Evolutionary conservation across 345 rosid genomes (phyloP), one percentile per base, ranked within the genome.

Genomic region (Eucalyptus grandis): DNA sequence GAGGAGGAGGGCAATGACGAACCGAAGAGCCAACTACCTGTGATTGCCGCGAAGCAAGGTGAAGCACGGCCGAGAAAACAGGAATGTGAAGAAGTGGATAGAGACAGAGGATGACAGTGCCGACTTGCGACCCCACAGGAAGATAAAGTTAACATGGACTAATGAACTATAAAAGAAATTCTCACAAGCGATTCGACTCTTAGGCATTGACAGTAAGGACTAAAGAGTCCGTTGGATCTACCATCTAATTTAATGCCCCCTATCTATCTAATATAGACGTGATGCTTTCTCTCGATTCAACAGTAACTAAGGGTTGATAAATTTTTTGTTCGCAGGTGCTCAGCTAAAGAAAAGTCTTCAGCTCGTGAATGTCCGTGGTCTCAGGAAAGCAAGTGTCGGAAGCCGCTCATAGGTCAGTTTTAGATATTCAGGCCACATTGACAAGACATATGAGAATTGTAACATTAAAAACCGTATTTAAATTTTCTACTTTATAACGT

Each of bases 391-490:
- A 88, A 87, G 91, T 31, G 86, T 95, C 89, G 92, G 92, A 34
- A 93, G 95, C 90, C 95, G 93, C 90, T 88, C 93, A 86, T 94
- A 94, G 94, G 94, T 95, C 62, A 90, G 89, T 80, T 47, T 86
- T 43, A 56, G 54, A 34, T 17, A 30, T 62, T 77, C 30, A 43
- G 14, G 27, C 12, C 40, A 40, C 47, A 19, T 22, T 4, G 47
- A 77, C 46, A 26, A 8, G 47, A 37, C 46, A 11, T 11, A 77
- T 37, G 83, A 37, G 26, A 44, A 77, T 77, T 7, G 27, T 19
- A 37, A 77, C 27, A 5, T 3, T 77, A 77, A 37, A 77, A 77
- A 6, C 27, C 5, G 47, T 6, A 34, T 69, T 69, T 31, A 19
- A 77, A 37, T 77, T 3, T 77, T 44, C 14, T 12, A 11, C 46